Percentiles rank a stretch among this genome's conserved stretches.
These are phyloP conservation scores for Metschnikowia peoriensis DNA, from an alignment of 805 yeast genomes.

Conservation along the genomic window DNA sequence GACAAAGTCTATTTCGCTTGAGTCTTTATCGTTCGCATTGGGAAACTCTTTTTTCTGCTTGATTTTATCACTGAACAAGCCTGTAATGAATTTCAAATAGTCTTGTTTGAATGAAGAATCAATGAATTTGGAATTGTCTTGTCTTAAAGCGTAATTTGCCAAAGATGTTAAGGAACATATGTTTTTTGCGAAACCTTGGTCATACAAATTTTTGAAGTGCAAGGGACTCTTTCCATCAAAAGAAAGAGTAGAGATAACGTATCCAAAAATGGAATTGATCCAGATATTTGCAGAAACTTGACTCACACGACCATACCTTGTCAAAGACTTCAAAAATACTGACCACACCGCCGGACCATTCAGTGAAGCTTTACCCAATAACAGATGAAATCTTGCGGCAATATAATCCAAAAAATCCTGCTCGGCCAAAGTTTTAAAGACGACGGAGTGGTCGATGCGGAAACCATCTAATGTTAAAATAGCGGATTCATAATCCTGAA, in stretches of 20 bases:
- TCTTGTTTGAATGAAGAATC: slow-evolving; percentile 25
- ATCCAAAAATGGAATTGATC: slow-evolving; percentile 28
- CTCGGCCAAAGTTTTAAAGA: slow-evolving; percentile 5
- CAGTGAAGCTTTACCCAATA: slow-evolving; percentile 27
- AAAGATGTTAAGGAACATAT: slow-evolving; percentile 25
- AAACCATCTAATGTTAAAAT: slow-evolving; percentile 15
- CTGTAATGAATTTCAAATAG: slow-evolving; percentile 24
- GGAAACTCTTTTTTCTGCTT: slow-evolving; percentile 26
- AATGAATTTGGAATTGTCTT: slow-evolving; percentile 18
- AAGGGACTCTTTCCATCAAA: slow-evolving; percentile 18
- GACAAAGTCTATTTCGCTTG: slow-evolving; percentile 25
- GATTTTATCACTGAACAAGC: slow-evolving; percentile 17
- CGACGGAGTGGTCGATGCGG: slow-evolving; percentile 4
- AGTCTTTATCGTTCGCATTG: slow-evolving; percentile 24
- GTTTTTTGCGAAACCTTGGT: slow-evolving; percentile 25
- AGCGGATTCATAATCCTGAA: slow-evolving; percentile 24
- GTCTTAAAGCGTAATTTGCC: slow-evolving; percentile 27
- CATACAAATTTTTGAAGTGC: slow-evolving; percentile 18
- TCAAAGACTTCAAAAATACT: slow-evolving; percentile 24
- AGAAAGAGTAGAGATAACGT: slow-evolving; percentile 20
- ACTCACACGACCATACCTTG: slow-evolving; percentile 20
- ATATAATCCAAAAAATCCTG: slow-evolving; percentile 31
- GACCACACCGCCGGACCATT: slow-evolving; percentile 25
- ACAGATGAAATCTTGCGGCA: slow-evolving; percentile 32
- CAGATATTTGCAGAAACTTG: slow-evolving; percentile 36